A percentile compares a stretch with the other conserved stretches of the same genome.
These are phyloP conservation scores for Durotheca rogersii DNA, from an alignment of 495 filamentous ascomycete species.

Conservation along the genomic window DNA sequence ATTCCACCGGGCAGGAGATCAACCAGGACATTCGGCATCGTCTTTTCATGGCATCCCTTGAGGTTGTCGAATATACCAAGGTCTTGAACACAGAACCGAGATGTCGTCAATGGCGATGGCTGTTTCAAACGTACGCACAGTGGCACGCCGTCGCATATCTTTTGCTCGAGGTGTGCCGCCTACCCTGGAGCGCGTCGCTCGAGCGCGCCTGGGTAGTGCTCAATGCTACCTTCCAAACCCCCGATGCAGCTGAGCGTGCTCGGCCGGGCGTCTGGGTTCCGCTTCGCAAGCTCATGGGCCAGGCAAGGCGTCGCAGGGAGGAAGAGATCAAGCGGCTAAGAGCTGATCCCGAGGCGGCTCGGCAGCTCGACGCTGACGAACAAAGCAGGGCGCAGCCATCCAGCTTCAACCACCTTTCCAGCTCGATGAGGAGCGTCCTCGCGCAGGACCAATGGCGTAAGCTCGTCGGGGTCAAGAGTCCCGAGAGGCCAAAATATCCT, in stretches of 20 bases:
- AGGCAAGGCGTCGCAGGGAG: conserved; percentile 58
- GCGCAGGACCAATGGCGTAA: conserved; percentile 49
- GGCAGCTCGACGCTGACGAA: conserved; percentile 43
- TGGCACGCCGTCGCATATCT: conserved; percentile 79
- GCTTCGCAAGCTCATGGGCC: conserved; percentile 68
- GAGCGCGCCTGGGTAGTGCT: conserved; percentile 83
- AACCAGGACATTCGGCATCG: conserved; percentile 64
- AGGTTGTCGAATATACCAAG: conserved; percentile 72
- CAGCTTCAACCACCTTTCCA: conserved; percentile 42
- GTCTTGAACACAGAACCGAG: conserved; percentile 61
- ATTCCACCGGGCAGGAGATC: conserved; percentile 44
- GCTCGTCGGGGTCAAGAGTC: conserved; percentile 41
- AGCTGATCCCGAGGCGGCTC: conserved; percentile 43
- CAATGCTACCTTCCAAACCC: conserved; percentile 59
- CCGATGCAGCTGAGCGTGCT: conserved; percentile 51
- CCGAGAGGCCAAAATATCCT: conserved; percentile 7
- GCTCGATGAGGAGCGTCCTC: conserved; percentile 36
- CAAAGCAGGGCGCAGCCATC: conserved; percentile 35
- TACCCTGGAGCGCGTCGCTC: conserved; percentile 63
- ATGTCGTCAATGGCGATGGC: conserved; percentile 72
- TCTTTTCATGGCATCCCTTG: conserved; percentile 71
- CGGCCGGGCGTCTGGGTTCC: conserved; percentile 73
- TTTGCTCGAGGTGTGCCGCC: conserved; percentile 73
- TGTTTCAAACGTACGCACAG: conserved; percentile 78
- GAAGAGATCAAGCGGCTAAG: conserved; percentile 48